A percentile compares a stretch with the other conserved stretches of the same genome.
These are phyloP conservation scores for Aspergillus brunneoviolaceus DNA, from an alignment of 2,329 filamentous ascomycete genomes.

Conservation along the genomic window DNA sequence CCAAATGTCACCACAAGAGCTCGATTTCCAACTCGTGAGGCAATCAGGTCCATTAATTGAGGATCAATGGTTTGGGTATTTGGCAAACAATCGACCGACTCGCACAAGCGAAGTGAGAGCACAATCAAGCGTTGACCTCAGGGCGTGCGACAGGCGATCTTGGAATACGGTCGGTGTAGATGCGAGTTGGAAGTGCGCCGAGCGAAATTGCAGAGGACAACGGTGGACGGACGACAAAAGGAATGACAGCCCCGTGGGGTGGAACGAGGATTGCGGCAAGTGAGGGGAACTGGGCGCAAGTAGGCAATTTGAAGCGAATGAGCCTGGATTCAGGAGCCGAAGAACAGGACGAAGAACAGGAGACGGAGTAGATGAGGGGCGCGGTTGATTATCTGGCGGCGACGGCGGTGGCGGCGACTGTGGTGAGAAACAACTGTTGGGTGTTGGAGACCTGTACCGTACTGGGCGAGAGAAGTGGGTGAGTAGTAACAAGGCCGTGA, in stretches of 20 bases:
- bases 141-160: no score
- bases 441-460: background rate
- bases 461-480: background rate
- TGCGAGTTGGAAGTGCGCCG: background rate
- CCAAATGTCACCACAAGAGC: background rate
- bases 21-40: background rate
- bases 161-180: background rate
- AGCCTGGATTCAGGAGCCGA: background rate
- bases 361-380: constrained; percentile 11
- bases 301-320: constrained; percentile 9
- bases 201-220: constrained; percentile 5
- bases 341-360: background rate
- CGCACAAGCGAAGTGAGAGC: background rate
- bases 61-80: constrained; percentile 2
- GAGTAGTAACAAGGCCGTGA: background rate
- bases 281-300: constrained; percentile 5
- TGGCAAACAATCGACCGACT: background rate
- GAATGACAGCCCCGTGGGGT: constrained; percentile 19
- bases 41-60: constrained; percentile 18
- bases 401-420: background rate
- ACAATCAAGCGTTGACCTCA: background rate
- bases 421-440: background rate
- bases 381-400: background rate
- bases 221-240: constrained; percentile 18
- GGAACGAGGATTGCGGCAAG: constrained; percentile 8